A percentile compares a stretch with the other conserved stretches of the same genome.
Evolutionary conservation across 23 red algal species (phyloP).

Genomic region (Gracilariopsis chorda): DNA sequence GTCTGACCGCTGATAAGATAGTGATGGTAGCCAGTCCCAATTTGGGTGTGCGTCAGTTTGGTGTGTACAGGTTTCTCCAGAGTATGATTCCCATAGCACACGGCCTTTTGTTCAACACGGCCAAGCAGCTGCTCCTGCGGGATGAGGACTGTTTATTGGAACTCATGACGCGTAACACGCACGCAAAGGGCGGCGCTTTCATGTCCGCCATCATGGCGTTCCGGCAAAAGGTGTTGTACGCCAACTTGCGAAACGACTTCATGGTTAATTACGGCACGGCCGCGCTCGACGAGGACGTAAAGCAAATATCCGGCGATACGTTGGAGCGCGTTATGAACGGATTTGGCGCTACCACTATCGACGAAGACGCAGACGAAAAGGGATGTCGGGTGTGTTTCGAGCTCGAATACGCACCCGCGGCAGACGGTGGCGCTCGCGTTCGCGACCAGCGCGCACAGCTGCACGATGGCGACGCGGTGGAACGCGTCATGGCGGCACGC

Average conservation of each 20-base stretch:
- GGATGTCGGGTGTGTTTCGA: slow-evolving; percentile 38
- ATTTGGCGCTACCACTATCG: background rate
- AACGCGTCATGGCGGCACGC: slow-evolving; percentile 20
- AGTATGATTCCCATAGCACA: background rate
- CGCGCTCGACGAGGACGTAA: slow-evolving; percentile 26
- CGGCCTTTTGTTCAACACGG: slow-evolving; percentile 32
- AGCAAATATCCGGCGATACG: background rate
- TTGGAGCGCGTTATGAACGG: background rate
- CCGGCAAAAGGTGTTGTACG: slow-evolving; percentile 26
- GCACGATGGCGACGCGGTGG: background rate
- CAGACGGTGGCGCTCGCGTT: background rate
- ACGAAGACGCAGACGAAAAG: slow-evolving; percentile 10
- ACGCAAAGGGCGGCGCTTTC: background rate
- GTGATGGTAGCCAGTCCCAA: slow-evolving; percentile 61
- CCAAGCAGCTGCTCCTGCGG: slow-evolving; percentile 23
- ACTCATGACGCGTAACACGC: slow-evolving; percentile 38
- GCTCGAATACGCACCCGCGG: background rate
- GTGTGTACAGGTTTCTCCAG: slow-evolving; percentile 57
- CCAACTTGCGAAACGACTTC: slow-evolving; percentile 67
- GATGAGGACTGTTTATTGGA: slow-evolving; percentile 27
- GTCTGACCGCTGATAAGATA: slow-evolving; percentile 23
- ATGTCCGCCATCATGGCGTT: slow-evolving; percentile 53
- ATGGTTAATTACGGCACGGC: slow-evolving; percentile 84
- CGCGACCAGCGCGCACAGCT: background rate
- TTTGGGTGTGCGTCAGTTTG: slow-evolving; percentile 76